phyloP scores from a whole-genome alignment of 2,329 filamentous ascomycete genomes.

The Cordyceps farinosa region DNA sequence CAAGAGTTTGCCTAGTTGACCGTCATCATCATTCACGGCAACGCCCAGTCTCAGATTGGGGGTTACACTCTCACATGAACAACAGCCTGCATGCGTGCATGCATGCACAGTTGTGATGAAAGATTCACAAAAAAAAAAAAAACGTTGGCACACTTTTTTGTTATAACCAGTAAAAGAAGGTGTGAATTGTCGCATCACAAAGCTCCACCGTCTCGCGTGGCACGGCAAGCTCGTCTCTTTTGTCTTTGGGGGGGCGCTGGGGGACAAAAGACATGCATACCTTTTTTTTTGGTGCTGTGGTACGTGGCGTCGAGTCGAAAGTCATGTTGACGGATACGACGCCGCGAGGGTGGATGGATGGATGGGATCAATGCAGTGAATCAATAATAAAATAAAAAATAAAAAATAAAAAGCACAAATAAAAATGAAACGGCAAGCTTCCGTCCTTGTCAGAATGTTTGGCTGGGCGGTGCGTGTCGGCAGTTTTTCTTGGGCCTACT shows the following conservation, averaged over 20 bases:
- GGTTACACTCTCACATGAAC: neutral
- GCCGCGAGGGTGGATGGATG: neutral
- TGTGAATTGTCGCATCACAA: neutral
- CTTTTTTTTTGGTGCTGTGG: no score
- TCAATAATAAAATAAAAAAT: neutral
- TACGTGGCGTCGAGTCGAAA: neutral
- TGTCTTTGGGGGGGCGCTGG: neutral
- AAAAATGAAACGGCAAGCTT: neutral
- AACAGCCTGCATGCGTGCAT: neutral
- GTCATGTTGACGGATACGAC: neutral
- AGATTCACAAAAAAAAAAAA: no score
- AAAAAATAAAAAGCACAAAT: neutral
- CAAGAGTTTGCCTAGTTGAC: no score
- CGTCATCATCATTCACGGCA: neutral
- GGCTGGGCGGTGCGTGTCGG: constrained; percentile 5
- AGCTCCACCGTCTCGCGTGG: constrained; percentile 10
- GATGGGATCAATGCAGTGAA: neutral
- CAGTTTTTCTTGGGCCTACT: neutral
- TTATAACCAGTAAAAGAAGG: neutral
- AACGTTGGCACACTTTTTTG: no score
- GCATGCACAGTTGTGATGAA: neutral
- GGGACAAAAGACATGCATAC: neutral
- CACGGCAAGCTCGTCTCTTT: neutral
- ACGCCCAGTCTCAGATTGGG: neutral
- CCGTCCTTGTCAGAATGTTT: neutral